Conservation (phyloP, 1,284 basidiomycete genomes). For the Phellinidium pouzarii region DNA sequence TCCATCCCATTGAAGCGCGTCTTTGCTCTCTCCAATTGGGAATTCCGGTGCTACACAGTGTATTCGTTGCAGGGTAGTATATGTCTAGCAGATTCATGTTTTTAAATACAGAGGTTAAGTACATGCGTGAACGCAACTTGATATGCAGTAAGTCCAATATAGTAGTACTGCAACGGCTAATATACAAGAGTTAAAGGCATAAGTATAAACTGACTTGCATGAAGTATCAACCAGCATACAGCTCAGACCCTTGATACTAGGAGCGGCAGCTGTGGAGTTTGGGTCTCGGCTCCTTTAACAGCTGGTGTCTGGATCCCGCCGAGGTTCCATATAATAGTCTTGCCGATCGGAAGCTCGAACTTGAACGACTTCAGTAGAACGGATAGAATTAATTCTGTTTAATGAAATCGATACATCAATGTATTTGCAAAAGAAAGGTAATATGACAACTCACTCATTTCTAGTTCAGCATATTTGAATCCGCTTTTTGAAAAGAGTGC, state of each 20-base stretch:
- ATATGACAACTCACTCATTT: slow-evolving; percentile 28
- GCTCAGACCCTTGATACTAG: slow-evolving; percentile 14
- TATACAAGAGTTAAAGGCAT: too few species aligned
- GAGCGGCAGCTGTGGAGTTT: slow-evolving; percentile 15
- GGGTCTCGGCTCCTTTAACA: slow-evolving; percentile 13
- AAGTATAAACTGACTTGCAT: too few species aligned
- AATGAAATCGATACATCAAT: not conserved
- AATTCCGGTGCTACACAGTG: too few species aligned
- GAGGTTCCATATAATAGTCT: slow-evolving; percentile 21
- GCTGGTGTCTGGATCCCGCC: slow-evolving; percentile 19
- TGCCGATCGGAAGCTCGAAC: slow-evolving; percentile 21
- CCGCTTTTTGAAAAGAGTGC: slow-evolving; percentile 21
- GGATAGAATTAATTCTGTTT: slow-evolving; percentile 19
- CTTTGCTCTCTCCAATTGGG: too few species aligned
- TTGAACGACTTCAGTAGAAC: slow-evolving; percentile 18
- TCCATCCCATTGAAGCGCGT: too few species aligned
- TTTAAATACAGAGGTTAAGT: too few species aligned
- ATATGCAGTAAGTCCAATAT: too few species aligned
- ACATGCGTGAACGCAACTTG: too few species aligned
- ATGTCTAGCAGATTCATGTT: too few species aligned
- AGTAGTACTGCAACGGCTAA: too few species aligned
- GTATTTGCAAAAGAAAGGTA: not conserved
- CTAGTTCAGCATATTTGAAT: slow-evolving; percentile 31
- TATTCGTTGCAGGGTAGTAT: too few species aligned
- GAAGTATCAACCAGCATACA: too few species aligned